Conservation (phyloP, 345 rosid genomes). For the Limnanthes douglasii region DNA sequence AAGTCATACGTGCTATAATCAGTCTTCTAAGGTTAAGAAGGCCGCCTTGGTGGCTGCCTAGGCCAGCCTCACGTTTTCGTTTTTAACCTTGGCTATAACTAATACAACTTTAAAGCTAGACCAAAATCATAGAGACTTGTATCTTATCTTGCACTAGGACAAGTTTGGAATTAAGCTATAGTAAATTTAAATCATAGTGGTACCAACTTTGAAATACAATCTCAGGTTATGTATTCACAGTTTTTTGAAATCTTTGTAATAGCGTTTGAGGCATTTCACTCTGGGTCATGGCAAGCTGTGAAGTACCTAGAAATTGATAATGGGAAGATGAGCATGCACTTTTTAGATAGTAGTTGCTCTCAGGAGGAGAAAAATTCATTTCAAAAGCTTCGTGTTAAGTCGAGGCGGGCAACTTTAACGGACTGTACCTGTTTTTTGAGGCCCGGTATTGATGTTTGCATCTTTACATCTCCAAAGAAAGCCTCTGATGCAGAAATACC, state of each 20-base stretch:
- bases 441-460: slow-evolving; percentile 64
- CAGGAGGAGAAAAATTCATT: slow-evolving; percentile 26
- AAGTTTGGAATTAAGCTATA: background rate
- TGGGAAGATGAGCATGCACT: slow-evolving; percentile 32
- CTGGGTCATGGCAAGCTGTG: slow-evolving; percentile 52
- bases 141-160: background rate
- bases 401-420: slow-evolving; percentile 38
- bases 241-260: slow-evolving; percentile 9
- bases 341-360: slow-evolving; percentile 15
- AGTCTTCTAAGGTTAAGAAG: background rate
- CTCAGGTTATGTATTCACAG: background rate
- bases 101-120: background rate
- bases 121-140: background rate
- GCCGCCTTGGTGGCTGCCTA: no score
- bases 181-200: background rate
- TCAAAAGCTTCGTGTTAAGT: slow-evolving; percentile 48
- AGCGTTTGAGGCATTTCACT: slow-evolving; percentile 66
- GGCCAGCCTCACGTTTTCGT: background rate
- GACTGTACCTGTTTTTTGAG: slow-evolving; percentile 74
- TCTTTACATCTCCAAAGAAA: slow-evolving; percentile 18
- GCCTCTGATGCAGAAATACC: slow-evolving; percentile 15
- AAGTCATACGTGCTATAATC: background rate
- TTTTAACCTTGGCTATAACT: background rate
- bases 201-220: background rate
- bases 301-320: slow-evolving; percentile 30